Evolutionary conservation across 129 eudicot genomes (phyloP).

Genomic region (Erigeron canadensis): DNA sequence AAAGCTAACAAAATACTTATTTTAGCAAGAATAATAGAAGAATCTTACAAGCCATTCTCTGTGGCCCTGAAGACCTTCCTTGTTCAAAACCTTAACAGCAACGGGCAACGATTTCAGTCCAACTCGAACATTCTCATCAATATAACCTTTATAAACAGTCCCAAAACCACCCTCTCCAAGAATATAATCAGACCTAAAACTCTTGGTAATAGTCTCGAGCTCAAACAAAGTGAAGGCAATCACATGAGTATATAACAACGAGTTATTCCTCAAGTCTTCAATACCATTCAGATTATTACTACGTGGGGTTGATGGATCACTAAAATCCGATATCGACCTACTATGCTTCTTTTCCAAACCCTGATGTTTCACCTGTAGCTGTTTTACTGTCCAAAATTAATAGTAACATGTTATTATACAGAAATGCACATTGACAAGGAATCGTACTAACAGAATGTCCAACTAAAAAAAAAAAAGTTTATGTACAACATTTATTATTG

Average conservation of each 20-base stretch:
- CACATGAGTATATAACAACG: constrained; percentile 77
- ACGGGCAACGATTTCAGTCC: constrained; percentile 95
- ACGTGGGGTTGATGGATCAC: constrained; percentile 85
- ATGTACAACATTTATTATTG: not conserved
- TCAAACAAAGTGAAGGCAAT: constrained; percentile 85
- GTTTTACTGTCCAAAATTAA: constrained; percentile 51
- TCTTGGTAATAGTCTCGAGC: constrained; percentile 94
- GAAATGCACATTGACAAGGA: not conserved
- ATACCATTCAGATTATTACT: constrained; percentile 39
- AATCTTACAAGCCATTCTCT: constrained; percentile 95
- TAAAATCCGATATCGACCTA: constrained; percentile 81
- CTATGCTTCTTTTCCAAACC: constrained; percentile 57
- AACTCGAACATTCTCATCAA: constrained; percentile 93
- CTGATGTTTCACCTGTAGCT: constrained; percentile 46
- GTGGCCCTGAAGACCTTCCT: constrained; percentile 98
- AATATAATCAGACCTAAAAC: constrained; percentile 92
- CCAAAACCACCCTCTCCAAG: constrained; percentile 98
- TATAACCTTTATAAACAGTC: constrained; percentile 93
- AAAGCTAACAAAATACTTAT: not conserved
- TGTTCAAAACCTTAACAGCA: constrained; percentile 95
- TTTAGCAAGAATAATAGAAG: not conserved
- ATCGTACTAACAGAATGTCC: no score
- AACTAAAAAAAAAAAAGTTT: not conserved
- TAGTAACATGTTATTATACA: not conserved
- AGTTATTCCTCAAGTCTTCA: constrained; percentile 73